Base-by-base conservation (phyloP, 495 filamentous ascomycete species). In the Neurospora pannonica region DNA sequence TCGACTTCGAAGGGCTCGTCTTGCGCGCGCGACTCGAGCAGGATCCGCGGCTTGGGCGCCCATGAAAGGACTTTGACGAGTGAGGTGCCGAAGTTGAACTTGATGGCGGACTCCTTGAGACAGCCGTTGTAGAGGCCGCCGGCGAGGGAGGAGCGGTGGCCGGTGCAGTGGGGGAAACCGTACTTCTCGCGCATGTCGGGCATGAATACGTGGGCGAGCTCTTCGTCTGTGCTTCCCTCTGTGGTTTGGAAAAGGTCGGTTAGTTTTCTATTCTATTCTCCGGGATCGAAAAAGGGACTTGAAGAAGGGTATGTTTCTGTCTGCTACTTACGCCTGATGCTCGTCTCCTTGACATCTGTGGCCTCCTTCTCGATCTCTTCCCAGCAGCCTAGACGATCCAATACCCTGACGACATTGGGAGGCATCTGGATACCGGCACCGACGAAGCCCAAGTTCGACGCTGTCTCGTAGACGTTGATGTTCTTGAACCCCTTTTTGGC, bases 371-470 rank as follows among this genome's bases (percentile, higher is more conserved):
- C 87, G 78, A 94, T 94, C 36, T 87, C 84, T 38, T 87, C 84
- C 90, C 91, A 93, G 70, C 89, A 89, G 67, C 90, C 92, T 38
- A 92, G 84, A 13, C 87, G 80, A 79, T 93, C 90, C 36, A 95
- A 83, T 28, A 96, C 90, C 0, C 91, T 90, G 34, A 89, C 89
- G 85, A 95, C 92, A 74, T 96, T 94, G 2, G 92, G 92, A 5
- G 92, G 91, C 54, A 95, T 85, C 80, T 95, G 92, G 77, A 95
- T 93, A 37, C 92, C 93, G 8, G 92, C 92, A 70, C 93, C 93
- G 13, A 94, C 91, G 73, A 95, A 95, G 38, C 92, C 92, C 4
- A 95, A 84, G 73, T 92, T 90, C 21, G 90, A 88, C 1, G 92
- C 92, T 37, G 84, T 87, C 79, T 95, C 92, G 77, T 89, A 95